These are phyloP conservation scores for Passiflora organensis DNA, from an alignment of 345 rosid species.

Conservation along the genomic window DNA sequence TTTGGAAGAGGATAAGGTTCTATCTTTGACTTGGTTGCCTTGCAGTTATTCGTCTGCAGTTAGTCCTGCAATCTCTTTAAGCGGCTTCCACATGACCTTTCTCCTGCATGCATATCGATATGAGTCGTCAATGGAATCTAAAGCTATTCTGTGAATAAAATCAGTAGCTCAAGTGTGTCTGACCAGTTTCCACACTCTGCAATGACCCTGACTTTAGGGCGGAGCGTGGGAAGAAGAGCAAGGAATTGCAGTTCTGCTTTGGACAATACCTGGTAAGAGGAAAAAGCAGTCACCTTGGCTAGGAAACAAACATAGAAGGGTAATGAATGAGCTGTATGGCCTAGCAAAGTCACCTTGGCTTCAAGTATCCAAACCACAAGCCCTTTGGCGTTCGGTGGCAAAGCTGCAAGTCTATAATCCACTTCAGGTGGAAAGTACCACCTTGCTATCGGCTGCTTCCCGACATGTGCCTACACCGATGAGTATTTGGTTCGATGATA, in stretches of 20 bases:
- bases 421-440: slow-evolving; percentile 97
- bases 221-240: slow-evolving; percentile 76
- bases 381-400: slow-evolving; percentile 77
- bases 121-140: no score
- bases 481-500: no score
- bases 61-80: slow-evolving; percentile 68
- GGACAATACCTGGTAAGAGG: slow-evolving; percentile 57
- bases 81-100: slow-evolving; percentile 82
- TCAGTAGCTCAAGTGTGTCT: background rate
- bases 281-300: no score
- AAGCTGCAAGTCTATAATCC: slow-evolving; percentile 65
- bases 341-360: slow-evolving; percentile 64
- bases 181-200: slow-evolving; percentile 95
- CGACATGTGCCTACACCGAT: slow-evolving; percentile 89
- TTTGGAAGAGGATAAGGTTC: no score
- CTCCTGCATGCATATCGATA: slow-evolving; percentile 61
- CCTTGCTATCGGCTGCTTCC: slow-evolving; percentile 93
- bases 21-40: slow-evolving; percentile 11
- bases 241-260: slow-evolving; percentile 84
- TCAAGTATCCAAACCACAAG: slow-evolving; percentile 83
- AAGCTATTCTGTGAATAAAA: background rate
- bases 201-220: slow-evolving; percentile 79
- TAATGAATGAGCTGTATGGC: no score
- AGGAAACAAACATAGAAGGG: no score
- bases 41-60: slow-evolving; percentile 22